Base-by-base conservation (phyloP, 2,329 filamentous ascomycete genomes). In the Verruconis gallopava region DNA sequence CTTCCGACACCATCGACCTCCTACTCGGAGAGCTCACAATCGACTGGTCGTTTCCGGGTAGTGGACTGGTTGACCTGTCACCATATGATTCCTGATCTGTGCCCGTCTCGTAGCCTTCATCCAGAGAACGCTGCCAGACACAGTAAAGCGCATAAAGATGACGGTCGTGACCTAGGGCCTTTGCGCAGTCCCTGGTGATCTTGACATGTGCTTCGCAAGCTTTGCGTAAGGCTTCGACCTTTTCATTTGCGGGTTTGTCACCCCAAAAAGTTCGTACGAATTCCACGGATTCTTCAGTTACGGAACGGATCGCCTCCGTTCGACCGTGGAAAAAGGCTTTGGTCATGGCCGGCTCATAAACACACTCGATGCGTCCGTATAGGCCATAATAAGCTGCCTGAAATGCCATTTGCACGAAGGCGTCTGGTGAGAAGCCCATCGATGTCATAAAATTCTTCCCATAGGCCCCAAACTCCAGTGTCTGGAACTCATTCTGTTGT, bases 381-480 rank as follows among this genome's bases (percentile, higher is more conserved):
- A 98, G 72, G 2, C 91, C 91, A 55, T 95, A 98, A 66, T 98
- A 96, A 1, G 91, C 89, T 3, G 89, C 89, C 60, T 98, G 91
- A 66, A 95, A 95, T 0, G 91, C 91, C 89, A 98, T 96, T 61
- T 98, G 91, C 15, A 98, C 84, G 57, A 94, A 98, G 0, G 91
- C 91, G 58, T 96, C 91, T 0, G 91, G 89, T 0, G 89, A 96
- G 62, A 96, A 93, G 5, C 89, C 89, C 79, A 93, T 93, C 0
- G 82, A 85, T 0, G 86, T 96, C 62, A 98, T 95, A 57, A 95
- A 95, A 61, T 91, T 94, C 69, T 95, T 95, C 50, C 91, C 91
- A 52, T 93, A 98, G 18, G 79, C 76, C 38, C 68, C 66, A 52
- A 96, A 96, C 51, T 96, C 89, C 3, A 96, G 71, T 11, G 86